Conservation (phyloP, 441 rosid genomes). For the Biscutella laevigata region DNA sequence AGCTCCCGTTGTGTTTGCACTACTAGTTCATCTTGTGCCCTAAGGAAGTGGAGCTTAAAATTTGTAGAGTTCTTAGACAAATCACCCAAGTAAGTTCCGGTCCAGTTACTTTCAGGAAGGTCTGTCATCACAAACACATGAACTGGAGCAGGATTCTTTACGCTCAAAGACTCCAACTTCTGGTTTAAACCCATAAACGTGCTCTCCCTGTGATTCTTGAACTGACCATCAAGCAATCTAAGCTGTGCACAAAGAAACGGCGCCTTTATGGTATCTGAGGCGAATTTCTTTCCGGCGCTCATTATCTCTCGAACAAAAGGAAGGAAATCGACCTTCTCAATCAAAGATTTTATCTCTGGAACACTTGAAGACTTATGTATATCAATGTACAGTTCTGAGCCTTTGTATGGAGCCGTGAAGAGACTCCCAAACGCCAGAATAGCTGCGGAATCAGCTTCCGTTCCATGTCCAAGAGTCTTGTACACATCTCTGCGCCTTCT, state of each 20-base stretch:
- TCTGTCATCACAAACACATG: conserved; percentile 84
- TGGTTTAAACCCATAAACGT: conserved; percentile 54
- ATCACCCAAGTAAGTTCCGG: conserved; percentile 59
- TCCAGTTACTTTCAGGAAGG: conserved; percentile 81
- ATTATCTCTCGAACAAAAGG: conserved; percentile 71
- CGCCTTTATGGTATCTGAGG: conserved; percentile 40
- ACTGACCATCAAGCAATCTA: conserved; percentile 85
- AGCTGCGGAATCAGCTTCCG: conserved; percentile 49
- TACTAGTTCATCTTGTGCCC: conserved; percentile 37
- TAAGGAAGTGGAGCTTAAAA: conserved; percentile 39
- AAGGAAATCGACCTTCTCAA: conserved; percentile 50
- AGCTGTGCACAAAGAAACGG: conserved; percentile 88
- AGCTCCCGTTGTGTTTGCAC: conserved; percentile 38
- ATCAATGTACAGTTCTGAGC: conserved; percentile 59
- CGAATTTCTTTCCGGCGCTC: conserved; percentile 53
- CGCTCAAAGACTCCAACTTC: conserved; percentile 49
- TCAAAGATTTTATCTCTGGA: conserved; percentile 49
- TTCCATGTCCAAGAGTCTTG: conserved; percentile 58
- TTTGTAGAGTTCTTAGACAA: conserved; percentile 34
- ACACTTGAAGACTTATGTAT: conserved; percentile 34
- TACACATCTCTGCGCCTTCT: conserved; percentile 62
- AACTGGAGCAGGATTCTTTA: conserved; percentile 31
- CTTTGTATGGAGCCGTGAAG: conserved; percentile 73
- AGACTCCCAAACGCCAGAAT: conserved; percentile 82
- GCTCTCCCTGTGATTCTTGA: conserved; percentile 74